Conservation (phyloP, 768 basidiomycete genomes). For the Tephrocybe sp. region DNA sequence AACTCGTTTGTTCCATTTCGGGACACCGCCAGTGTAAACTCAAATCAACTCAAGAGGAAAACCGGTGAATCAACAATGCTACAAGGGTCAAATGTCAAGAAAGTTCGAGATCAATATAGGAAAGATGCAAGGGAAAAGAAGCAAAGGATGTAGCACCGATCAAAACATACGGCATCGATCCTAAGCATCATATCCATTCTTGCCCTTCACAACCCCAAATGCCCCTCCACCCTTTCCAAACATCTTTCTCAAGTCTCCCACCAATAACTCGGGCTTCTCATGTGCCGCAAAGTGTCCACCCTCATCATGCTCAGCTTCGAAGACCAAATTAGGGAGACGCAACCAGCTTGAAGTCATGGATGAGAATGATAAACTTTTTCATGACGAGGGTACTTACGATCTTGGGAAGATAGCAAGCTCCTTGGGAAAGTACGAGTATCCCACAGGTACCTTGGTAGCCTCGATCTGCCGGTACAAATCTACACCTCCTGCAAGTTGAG, state of each 20-base stretch:
- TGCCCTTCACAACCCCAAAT: slow-evolving; percentile 44
- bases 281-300: slow-evolving; percentile 64
- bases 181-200: slow-evolving; percentile 36
- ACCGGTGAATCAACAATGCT: no score
- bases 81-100: no score
- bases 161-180: no score
- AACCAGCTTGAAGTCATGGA: slow-evolving; percentile 37
- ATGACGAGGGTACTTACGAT: slow-evolving; percentile 7
- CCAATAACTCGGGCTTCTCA: slow-evolving; percentile 49
- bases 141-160: no score
- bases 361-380: neutral
- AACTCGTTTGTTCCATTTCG: no score
- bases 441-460: slow-evolving; percentile 39
- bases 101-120: no score
- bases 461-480: neutral
- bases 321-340: slow-evolving; percentile 38
- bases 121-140: no score
- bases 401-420: slow-evolving; percentile 36
- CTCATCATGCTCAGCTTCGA: slow-evolving; percentile 43
- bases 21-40: no score
- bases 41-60: no score
- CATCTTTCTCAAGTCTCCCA: slow-evolving; percentile 52
- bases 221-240: slow-evolving; percentile 53
- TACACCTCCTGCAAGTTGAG: slow-evolving; percentile 16
- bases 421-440: slow-evolving; percentile 52